A percentile compares a stretch with the other conserved stretches of the same genome.
Evolutionary conservation across 352 stramenopile species (phyloP).

Genomic region (Phytophthora chlamydospora): DNA sequence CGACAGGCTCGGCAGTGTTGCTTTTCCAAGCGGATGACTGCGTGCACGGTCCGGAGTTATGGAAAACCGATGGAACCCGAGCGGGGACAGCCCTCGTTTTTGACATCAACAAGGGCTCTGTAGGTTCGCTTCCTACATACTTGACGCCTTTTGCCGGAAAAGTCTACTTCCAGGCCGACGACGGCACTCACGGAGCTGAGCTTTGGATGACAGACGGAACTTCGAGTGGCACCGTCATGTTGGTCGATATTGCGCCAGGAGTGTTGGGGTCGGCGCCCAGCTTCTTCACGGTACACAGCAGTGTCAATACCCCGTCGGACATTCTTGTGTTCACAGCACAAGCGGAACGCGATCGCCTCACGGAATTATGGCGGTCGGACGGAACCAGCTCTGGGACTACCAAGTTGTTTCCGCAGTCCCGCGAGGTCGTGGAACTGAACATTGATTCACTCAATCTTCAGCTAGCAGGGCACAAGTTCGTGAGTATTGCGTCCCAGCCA

Average conservation of each 20-base stretch:
- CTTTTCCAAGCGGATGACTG: conserved; percentile 90
- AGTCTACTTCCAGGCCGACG: conserved; percentile 85
- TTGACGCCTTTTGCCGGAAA: conserved; percentile 50
- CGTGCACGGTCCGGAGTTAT: conserved; percentile 81
- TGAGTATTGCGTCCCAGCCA: conserved; percentile 15
- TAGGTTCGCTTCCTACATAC: conserved; percentile 55
- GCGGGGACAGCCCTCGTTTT: conserved; percentile 59
- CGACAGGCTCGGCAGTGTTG: conserved; percentile 27
- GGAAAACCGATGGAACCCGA: conserved; percentile 64
- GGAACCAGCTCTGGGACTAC: conserved; percentile 46
- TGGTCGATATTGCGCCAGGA: conserved; percentile 70
- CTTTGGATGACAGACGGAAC: conserved; percentile 82
- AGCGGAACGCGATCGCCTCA: conserved; percentile 33
- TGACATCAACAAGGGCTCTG: conserved; percentile 57
- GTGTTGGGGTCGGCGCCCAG: conserved; percentile 34
- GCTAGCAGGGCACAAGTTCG: conserved; percentile 11
- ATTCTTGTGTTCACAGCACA: conserved; percentile 45
- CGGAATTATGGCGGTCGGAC: conserved; percentile 68
- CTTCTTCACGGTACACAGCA: conserved; percentile 50
- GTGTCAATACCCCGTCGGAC: neutral
- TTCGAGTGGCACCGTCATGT: conserved; percentile 44
- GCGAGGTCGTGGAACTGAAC: conserved; percentile 41
- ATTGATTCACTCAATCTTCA: conserved; percentile 38
- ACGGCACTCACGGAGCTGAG: conserved; percentile 76
- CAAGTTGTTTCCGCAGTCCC: conserved; percentile 40